Base-by-base conservation (phyloP, 1,284 basidiomycete genomes). In the Macrocystidia cucumis region DNA sequence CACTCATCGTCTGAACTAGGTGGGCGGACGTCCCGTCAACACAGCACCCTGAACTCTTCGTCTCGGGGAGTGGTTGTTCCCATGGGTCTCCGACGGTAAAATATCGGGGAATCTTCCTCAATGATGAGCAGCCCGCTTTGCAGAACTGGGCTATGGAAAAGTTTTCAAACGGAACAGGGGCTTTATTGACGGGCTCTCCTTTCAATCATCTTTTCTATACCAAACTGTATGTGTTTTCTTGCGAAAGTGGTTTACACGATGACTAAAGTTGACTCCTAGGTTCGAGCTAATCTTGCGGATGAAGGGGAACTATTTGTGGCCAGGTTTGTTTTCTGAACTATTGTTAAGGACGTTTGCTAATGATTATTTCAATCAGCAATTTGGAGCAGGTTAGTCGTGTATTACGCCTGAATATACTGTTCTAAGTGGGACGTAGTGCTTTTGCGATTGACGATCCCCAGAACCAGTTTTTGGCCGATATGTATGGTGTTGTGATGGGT, bases 271-370 rank as follows among this genome's bases (percentile, higher is more conserved):
- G 3, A 8, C 2, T 18, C 23, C 3, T 35, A 76, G 75, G 28
- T 80, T 76, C 39, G 82, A 86, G 52, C 56, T 85, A 28, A 59
- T 86, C 24, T 59, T 86, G 28, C 65, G 82, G 7, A 51, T 86
- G 41, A 82, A 78, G 47, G 78, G 66, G 8, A 86, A 86, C 55
- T 78, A 78, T 49, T 54, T 83, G 13, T 84, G 80, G 79, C 76
- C 76, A 12, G 70, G 65, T 65, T 44, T 14, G 59, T 52, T 8
- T 23, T 34, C 16, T 24, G 29, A 20, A 13, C 20, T 1, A 12
- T 25, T 14, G 6, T 35, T 25, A 25, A 14, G 8, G 9, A 31
- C 16, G 23, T 32, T 21, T 38, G 20, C 20, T 27, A 7, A 18
- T 17, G 25, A 28, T 26, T 3, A 30, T 12, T 8, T n/a, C 24